Percentiles rank a stretch among this genome's conserved stretches.
Evolutionary conservation across 441 rosid genomes (phyloP).

Genomic region (Eutrema salsugineum): DNA sequence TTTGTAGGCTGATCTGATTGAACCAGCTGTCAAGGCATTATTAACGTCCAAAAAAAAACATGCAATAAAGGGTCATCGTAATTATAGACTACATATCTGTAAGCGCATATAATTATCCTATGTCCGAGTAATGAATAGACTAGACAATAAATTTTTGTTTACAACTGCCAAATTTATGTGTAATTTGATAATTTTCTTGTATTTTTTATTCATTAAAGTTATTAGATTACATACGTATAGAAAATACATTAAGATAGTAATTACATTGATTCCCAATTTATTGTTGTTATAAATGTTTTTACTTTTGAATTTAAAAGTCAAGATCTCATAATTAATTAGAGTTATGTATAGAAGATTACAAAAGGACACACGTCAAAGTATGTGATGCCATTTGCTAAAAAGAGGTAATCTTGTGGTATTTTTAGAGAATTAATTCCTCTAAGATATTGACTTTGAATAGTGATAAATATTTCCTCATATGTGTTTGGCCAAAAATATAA

Average conservation of each 20-base stretch:
- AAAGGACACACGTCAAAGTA: background rate
- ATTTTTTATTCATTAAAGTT: too few species aligned
- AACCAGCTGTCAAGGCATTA: constrained; percentile 59
- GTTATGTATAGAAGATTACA: background rate
- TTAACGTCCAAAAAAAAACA: constrained; percentile 47
- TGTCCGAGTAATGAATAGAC: too few species aligned
- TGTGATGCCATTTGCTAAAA: background rate
- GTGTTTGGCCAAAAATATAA: background rate
- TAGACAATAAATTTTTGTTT: too few species aligned
- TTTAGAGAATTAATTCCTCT: background rate
- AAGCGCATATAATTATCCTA: too few species aligned
- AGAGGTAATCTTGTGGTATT: background rate
- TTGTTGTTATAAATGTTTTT: background rate
- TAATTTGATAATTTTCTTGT: too few species aligned
- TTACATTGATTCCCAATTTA: background rate
- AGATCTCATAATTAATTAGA: background rate
- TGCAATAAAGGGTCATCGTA: constrained; percentile 48
- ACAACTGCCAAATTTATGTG: too few species aligned
- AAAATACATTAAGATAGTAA: background rate
- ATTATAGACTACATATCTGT: constrained; percentile 17
- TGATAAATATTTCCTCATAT: background rate
- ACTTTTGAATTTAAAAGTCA: background rate
- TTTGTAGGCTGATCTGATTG: constrained; percentile 42
- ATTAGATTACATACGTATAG: too few species aligned
- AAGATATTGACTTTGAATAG: background rate